These are phyloP conservation scores for Mycena rosella DNA, from an alignment of 768 basidiomycete species.

Conservation along the genomic window DNA sequence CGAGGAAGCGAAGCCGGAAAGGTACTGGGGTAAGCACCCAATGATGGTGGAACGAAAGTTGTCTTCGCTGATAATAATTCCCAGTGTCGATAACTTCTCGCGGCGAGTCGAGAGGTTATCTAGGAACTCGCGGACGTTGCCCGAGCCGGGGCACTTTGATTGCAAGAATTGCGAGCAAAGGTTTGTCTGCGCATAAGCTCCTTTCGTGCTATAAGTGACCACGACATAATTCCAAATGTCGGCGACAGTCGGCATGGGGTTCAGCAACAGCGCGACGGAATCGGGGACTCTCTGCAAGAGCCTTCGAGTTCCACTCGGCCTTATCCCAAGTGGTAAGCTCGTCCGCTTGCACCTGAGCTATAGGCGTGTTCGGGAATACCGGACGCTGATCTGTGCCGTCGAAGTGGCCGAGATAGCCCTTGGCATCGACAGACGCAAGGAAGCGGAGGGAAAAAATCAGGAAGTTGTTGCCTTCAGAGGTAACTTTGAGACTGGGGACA, in stretches of 20 bases:
- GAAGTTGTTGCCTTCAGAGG: constrained; percentile 12
- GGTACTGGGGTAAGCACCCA: constrained; percentile 11
- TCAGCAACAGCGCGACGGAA: background rate
- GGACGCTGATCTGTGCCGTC: background rate
- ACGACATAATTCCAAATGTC: background rate
- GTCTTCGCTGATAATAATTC: constrained; percentile 14
- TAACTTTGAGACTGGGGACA: constrained; percentile 9
- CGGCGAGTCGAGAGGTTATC: background rate
- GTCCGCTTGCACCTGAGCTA: background rate
- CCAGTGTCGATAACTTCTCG: constrained; percentile 2
- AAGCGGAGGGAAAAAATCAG: constrained; percentile 15
- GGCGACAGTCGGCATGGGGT: constrained; percentile 8
- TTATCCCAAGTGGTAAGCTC: constrained; percentile 11
- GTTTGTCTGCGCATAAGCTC: constrained; percentile 21
- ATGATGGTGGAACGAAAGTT: constrained; percentile 36
- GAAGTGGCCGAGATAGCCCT: constrained; percentile 15
- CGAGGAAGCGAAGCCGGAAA: constrained; percentile 25
- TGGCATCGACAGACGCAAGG: constrained; percentile 4
- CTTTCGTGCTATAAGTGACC: constrained; percentile 12
- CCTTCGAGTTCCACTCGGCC: constrained; percentile 18
- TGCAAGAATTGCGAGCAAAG: constrained; percentile 3
- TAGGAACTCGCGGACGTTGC: constrained; percentile 30
- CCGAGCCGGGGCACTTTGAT: constrained; percentile 3
- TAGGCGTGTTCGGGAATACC: background rate
- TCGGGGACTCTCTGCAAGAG: constrained; percentile 17